phyloP scores from a whole-genome alignment of 495 filamentous ascomycete species.

The Aspergillus taichungensis region DNA sequence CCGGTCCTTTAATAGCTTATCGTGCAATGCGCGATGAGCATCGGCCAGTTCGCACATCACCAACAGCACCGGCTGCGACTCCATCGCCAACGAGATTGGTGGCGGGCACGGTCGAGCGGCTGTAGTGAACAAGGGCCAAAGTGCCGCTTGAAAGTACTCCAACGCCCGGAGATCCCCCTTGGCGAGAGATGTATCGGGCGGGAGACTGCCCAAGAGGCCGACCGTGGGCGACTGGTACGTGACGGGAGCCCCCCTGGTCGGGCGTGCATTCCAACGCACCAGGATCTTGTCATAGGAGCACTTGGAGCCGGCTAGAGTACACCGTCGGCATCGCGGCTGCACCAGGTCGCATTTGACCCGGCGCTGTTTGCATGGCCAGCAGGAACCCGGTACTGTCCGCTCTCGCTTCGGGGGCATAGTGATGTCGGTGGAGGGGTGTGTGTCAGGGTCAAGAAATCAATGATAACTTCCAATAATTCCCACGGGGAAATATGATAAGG shows the following conservation, averaged over 20 bases:
- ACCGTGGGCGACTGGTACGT: slow-evolving; percentile 9
- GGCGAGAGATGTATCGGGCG: slow-evolving; percentile 3
- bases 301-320: slow-evolving; percentile 19
- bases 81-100: slow-evolving; percentile 17
- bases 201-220: neutral
- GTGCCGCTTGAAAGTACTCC: slow-evolving; percentile 11
- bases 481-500: too few relatives aligned
- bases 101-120: slow-evolving; percentile 20
- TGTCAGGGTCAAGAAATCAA: too few relatives aligned
- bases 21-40: slow-evolving; percentile 9
- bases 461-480: too few relatives aligned
- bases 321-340: slow-evolving; percentile 21
- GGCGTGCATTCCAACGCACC: slow-evolving; percentile 22
- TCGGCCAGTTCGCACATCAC: slow-evolving; percentile 23
- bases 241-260: slow-evolving; percentile 9
- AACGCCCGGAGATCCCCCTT: slow-evolving; percentile 8
- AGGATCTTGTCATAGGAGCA: slow-evolving; percentile 29
- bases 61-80: slow-evolving; percentile 17
- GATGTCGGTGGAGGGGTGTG: neutral
- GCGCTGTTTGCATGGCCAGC: slow-evolving; percentile 31
- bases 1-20: slow-evolving; percentile 9
- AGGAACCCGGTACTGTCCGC: slow-evolving; percentile 29
- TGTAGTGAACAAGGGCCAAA: slow-evolving; percentile 14
- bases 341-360: slow-evolving; percentile 28
- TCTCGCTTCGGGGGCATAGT: slow-evolving; percentile 19